A percentile compares a stretch with the other conserved stretches of the same genome.
phyloP scores from a whole-genome alignment of 371 early-diverging fungal genomes.

The Basidiobolus meristosporus region DNA sequence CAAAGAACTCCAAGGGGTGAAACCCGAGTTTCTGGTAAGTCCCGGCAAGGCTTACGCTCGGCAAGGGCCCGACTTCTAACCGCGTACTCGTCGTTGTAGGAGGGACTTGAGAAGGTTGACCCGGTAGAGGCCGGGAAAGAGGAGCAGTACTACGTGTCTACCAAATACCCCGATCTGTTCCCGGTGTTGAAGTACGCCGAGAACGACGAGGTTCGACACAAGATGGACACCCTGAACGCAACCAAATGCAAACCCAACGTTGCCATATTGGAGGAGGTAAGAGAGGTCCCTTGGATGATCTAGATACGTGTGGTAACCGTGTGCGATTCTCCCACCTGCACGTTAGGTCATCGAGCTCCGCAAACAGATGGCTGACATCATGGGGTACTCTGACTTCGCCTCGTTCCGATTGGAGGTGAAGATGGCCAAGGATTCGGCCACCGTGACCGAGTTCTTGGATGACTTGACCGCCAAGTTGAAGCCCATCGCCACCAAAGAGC shows the following conservation, averaged over 20 bases:
- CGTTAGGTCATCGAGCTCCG: constrained; percentile 7
- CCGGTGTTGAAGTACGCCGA: constrained; percentile 30
- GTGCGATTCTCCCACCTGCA: no score
- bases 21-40: constrained; percentile 43
- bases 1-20: constrained; percentile 58
- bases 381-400: constrained; percentile 61
- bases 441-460: constrained; percentile 44
- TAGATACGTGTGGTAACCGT: no score
- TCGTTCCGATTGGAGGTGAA: constrained; percentile 51
- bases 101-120: neutral
- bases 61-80: constrained; percentile 29
- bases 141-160: constrained; percentile 42
- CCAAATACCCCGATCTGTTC: constrained; percentile 42
- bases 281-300: no score
- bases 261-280: constrained; percentile 22
- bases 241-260: constrained; percentile 38
- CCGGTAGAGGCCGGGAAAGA: no score
- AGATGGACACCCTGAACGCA: constrained; percentile 22
- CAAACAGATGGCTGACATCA: constrained; percentile 17
- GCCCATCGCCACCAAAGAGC: constrained; percentile 32
- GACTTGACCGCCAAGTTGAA: constrained; percentile 34
- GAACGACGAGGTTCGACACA: constrained; percentile 32
- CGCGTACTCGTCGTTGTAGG: neutral
- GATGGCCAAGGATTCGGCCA: constrained; percentile 65
- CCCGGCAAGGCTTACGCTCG: constrained; percentile 20